Conservation (phyloP, 306 rosid genomes). For the Pachyrhizus erosus region DNA sequence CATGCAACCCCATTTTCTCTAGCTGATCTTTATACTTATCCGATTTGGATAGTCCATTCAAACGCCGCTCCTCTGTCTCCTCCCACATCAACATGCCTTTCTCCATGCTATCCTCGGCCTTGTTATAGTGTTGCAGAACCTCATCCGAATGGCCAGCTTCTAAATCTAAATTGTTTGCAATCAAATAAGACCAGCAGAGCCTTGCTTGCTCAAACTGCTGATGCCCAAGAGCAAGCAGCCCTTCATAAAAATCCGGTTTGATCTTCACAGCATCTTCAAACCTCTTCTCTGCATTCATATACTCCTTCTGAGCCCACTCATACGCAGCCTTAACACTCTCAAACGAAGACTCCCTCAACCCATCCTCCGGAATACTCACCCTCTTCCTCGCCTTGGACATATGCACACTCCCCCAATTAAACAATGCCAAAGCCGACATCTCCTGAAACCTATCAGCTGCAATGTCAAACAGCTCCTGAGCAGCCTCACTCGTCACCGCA, state of each 20-base stretch:
- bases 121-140: constrained; percentile 81
- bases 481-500: constrained; percentile 61
- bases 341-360: constrained; percentile 55
- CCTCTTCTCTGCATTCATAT: constrained; percentile 67
- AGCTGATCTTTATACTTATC: constrained; percentile 67
- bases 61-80: constrained; percentile 77
- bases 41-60: constrained; percentile 77
- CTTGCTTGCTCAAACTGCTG: constrained; percentile 93
- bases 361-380: constrained; percentile 62
- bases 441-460: constrained; percentile 90
- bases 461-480: constrained; percentile 82
- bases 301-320: constrained; percentile 85
- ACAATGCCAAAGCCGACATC: constrained; percentile 90
- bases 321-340: constrained; percentile 62
- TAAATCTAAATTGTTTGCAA: constrained; percentile 56
- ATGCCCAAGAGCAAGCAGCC: constrained; percentile 84
- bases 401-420: constrained; percentile 95
- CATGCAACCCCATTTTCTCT: constrained; percentile 73
- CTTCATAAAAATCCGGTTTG: constrained; percentile 84
- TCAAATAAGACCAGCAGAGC: constrained; percentile 80
- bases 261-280: constrained; percentile 76
- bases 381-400: constrained; percentile 81
- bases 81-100: constrained; percentile 91
- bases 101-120: constrained; percentile 94
- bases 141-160: constrained; percentile 58